These are phyloP conservation scores for Magnusiomyces fungicola DNA, from an alignment of 1,139 yeast genomes.

Conservation along the genomic window DNA sequence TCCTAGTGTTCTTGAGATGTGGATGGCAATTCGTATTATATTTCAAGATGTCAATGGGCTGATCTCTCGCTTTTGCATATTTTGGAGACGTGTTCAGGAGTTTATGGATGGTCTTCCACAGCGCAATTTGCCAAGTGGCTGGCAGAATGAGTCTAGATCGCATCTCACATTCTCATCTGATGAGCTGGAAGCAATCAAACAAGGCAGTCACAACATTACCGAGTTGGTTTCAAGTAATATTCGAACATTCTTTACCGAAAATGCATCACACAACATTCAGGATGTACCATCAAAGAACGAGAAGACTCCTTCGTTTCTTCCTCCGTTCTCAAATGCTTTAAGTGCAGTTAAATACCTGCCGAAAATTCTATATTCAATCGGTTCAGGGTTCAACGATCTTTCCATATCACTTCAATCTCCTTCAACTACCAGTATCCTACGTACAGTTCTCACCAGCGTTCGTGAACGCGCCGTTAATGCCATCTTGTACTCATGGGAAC, in stretches of 20 bases:
- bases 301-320: too few species aligned
- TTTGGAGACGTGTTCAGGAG: slow-evolving; percentile 42
- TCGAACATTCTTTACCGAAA: slow-evolving; percentile 27
- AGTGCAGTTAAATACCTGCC: slow-evolving; percentile 46
- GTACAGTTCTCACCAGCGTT: slow-evolving; percentile 33
- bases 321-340: slow-evolving; percentile 53
- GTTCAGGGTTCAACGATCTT: slow-evolving; percentile 38
- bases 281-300: too few species aligned
- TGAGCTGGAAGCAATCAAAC: slow-evolving; percentile 26
- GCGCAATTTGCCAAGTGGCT: slow-evolving; percentile 37
- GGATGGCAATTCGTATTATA: slow-evolving; percentile 43
- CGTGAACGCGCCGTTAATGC: slow-evolving; percentile 42
- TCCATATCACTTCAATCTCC: slow-evolving; percentile 39
- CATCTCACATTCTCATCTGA: slow-evolving; percentile 28
- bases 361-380: slow-evolving; percentile 35
- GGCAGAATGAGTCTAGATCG: slow-evolving; percentile 35
- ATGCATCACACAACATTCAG: too few species aligned
- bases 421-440: slow-evolving; percentile 33
- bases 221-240: slow-evolving; percentile 23
- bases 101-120: slow-evolving; percentile 42
- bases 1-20: slow-evolving; percentile 45
- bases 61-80: slow-evolving; percentile 34
- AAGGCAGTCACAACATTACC: slow-evolving; percentile 24
- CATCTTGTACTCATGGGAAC: slow-evolving; percentile 43
- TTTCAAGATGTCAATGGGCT: slow-evolving; percentile 36